These are phyloP conservation scores for Schizopora paradoxa DNA, from an alignment of 1,284 basidiomycete genomes.

Conservation along the genomic window DNA sequence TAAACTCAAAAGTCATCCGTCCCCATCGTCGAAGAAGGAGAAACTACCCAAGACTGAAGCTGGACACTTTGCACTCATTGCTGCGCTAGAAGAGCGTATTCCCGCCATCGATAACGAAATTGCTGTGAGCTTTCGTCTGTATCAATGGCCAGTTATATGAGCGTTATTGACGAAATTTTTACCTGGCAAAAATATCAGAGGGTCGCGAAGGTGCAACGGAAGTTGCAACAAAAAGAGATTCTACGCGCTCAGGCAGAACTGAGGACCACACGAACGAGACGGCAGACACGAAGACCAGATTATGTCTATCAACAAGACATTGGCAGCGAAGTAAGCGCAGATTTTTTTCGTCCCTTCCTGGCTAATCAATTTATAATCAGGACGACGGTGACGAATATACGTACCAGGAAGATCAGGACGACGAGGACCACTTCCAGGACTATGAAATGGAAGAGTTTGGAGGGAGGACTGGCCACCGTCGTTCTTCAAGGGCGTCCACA, in stretches of 20 bases:
- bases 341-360: constrained; percentile 6
- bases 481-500: constrained; percentile 53
- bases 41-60: constrained; percentile 43
- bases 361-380: constrained; percentile 33
- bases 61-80: constrained; percentile 54
- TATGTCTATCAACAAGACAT: constrained; percentile 68
- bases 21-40: no score
- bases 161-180: constrained; percentile 24
- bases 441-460: constrained; percentile 41
- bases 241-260: constrained; percentile 68
- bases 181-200: constrained; percentile 56
- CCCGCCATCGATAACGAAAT: constrained; percentile 63
- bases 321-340: constrained; percentile 52
- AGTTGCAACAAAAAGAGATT: constrained; percentile 59
- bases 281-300: constrained; percentile 64
- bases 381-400: constrained; percentile 65
- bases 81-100: constrained; percentile 54
- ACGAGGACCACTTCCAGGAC: constrained; percentile 52
- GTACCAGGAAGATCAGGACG: constrained; percentile 56
- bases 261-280: constrained; percentile 67
- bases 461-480: constrained; percentile 38
- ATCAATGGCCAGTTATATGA: neutral
- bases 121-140: constrained; percentile 44
- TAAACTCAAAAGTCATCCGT: constrained; percentile 50
- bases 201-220: constrained; percentile 58